Evolutionary conservation across 495 filamentous ascomycete genomes (phyloP), one percentile per base, ranked within the genome.

Genomic region (Aspergillus coremiiformis): DNA sequence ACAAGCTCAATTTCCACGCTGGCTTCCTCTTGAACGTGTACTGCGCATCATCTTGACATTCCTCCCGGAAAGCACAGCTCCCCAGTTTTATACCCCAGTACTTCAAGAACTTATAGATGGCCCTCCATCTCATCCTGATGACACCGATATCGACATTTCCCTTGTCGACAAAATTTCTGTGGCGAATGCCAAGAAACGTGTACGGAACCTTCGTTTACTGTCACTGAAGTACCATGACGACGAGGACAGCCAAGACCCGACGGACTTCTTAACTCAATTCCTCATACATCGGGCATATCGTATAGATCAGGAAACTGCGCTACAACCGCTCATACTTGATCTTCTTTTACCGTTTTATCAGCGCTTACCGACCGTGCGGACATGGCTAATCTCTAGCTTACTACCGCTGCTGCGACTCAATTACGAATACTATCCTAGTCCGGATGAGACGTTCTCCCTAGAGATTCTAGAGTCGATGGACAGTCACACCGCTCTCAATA

Each of bases 11-110:
- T 77, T 84, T 54, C 74, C 67, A 32, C 68, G 78, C 56, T 75
- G 77, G 52, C 76, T 91, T 49, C 77, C 78, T 17, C 74, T 80
- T 10, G 85, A 87, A 52, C 77, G 87, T 39, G 57, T 91, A 29
- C 72, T 94, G 55, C 83, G 90, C 58, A 85, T 96, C 45, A 69
- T 95, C 53, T 77, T 96, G 52, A 94, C 86, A 47, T 93, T 83
- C 57, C 78, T 96, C 6, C 90, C 91, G 30, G 90, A 93, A 63
- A 86, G 78, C 44, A 70, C 80, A 10, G 79, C 81, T 14, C 85
- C 90, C 23, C 73, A 66, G 20, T 58, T 71, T 32, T 95, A 95
- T 63, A 74, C 77, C 10, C 63, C 72, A 14, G 75, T 87, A 32
- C 58, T 92, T 7, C 66, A 77, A 33, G 70, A 79, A 26, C 66